phyloP scores from a whole-genome alignment of 345 rosid genomes.

The Acer negundo region DNA sequence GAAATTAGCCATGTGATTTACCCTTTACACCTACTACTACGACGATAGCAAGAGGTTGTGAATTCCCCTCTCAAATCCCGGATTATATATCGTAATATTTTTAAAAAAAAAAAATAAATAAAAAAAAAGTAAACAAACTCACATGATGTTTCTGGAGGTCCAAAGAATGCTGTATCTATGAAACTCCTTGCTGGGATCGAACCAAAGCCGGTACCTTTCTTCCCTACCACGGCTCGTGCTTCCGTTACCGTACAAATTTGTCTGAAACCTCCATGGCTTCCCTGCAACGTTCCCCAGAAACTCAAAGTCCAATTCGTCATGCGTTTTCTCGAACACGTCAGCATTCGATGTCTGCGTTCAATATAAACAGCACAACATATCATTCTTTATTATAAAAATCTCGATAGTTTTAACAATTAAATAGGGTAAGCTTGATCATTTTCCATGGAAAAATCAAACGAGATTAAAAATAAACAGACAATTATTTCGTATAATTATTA shows the following conservation, averaged over 20 bases:
- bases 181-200: slow-evolving; percentile 81
- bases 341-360: slow-evolving; percentile 70
- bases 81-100: too few species aligned
- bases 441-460: too few species aligned
- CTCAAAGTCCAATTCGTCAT: slow-evolving; percentile 94
- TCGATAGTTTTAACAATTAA: too few species aligned
- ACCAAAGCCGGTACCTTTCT: slow-evolving; percentile 91
- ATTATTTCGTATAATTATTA: too few species aligned
- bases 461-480: too few species aligned
- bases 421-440: too few species aligned
- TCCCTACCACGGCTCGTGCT: slow-evolving; percentile 88
- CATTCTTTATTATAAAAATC: too few species aligned
- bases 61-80: too few species aligned
- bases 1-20: too few species aligned
- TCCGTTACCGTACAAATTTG: slow-evolving; percentile 92
- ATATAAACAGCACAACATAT: background rate
- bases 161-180: slow-evolving; percentile 90
- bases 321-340: slow-evolving; percentile 77
- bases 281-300: slow-evolving; percentile 83
- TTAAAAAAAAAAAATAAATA: too few species aligned
- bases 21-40: too few species aligned
- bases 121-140: slow-evolving; percentile 23
- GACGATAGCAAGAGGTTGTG: too few species aligned
- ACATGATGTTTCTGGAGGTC: slow-evolving; percentile 79
- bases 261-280: slow-evolving; percentile 93